Percentiles rank a stretch among this genome's conserved stretches.
These are phyloP conservation scores for Rhodomyrtus psidioides DNA, from an alignment of 441 rosid species.

Conservation along the genomic window DNA sequence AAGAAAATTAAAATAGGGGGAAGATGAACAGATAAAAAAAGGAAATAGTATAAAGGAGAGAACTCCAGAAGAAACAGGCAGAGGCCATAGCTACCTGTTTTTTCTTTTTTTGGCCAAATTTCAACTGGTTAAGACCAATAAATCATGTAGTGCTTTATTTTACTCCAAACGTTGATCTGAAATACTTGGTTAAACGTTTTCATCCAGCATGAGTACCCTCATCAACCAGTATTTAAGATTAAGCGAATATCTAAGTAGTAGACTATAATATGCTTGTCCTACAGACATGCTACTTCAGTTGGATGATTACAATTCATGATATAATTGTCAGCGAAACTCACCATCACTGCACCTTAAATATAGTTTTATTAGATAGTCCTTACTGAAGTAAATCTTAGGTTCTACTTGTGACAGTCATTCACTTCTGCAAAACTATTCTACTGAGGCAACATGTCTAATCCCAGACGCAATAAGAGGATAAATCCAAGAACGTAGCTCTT, in stretches of 20 bases:
- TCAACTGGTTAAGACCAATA: not conserved
- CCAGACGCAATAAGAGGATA: not conserved
- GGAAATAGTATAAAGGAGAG: not conserved
- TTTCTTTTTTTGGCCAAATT: not conserved
- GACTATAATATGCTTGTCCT: not conserved
- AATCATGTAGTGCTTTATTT: not conserved
- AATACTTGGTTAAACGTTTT: not conserved
- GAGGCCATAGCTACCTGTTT: not conserved
- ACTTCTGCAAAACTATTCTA: not conserved
- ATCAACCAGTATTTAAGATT: not conserved
- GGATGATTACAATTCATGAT: not conserved
- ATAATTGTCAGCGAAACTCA: not conserved
- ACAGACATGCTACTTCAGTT: not conserved
- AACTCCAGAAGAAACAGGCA: not conserved
- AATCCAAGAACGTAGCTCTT: not conserved
- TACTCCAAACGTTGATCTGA: not conserved
- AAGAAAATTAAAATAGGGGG: conserved; percentile 6
- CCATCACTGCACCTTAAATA: not conserved
- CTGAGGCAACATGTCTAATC: not conserved
- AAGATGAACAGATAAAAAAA: conserved; percentile 1
- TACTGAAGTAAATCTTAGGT: not conserved
- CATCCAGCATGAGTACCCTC: not conserved
- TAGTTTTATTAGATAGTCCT: not conserved
- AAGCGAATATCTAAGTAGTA: not conserved
- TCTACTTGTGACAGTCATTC: not conserved